A percentile compares a stretch with the other conserved stretches of the same genome.
These are phyloP conservation scores for Echium plantagineum DNA, from an alignment of 257 asterid species.

Conservation along the genomic window DNA sequence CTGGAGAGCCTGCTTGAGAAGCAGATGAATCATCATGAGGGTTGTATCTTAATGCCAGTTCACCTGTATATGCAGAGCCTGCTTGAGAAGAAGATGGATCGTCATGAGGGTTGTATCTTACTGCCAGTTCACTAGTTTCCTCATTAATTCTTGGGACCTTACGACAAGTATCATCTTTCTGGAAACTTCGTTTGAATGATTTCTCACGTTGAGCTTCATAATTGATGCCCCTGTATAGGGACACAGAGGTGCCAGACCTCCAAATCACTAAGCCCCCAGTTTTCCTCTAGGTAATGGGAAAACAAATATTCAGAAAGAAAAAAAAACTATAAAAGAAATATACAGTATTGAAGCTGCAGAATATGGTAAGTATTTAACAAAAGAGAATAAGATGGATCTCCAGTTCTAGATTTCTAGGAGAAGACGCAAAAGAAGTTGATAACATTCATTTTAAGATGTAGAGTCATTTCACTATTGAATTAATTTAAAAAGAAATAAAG, in stretches of 20 bases:
- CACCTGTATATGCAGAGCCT: neutral
- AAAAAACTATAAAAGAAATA: constrained; percentile 8
- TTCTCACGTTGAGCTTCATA: constrained; percentile 40
- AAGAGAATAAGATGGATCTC: neutral
- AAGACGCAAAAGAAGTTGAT: neutral
- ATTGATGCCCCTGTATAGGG: constrained; percentile 75
- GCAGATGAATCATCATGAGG: constrained; percentile 15
- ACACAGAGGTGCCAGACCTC: constrained; percentile 90
- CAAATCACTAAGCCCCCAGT: constrained; percentile 95
- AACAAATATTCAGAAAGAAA: constrained; percentile 7
- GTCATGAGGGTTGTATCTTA: constrained; percentile 13
- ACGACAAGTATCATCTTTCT: constrained; percentile 27
- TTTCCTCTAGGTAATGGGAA: constrained; percentile 57
- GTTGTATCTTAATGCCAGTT: constrained; percentile 17
- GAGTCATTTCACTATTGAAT: too few relatives aligned
- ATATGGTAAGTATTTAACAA: too few relatives aligned
- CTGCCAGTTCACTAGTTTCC: constrained; percentile 19
- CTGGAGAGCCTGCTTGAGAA: constrained; percentile 21
- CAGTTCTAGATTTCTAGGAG: neutral
- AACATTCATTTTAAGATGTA: neutral
- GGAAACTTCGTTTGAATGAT: constrained; percentile 25
- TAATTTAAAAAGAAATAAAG: too few relatives aligned
- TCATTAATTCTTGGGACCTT: constrained; percentile 18
- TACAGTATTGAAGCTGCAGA: neutral
- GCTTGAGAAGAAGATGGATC: constrained; percentile 19